Evolutionary conservation across 192 early-diverging fungal genomes (phyloP), one percentile per base, ranked within the genome.

Genomic region (Podila minutissima): DNA sequence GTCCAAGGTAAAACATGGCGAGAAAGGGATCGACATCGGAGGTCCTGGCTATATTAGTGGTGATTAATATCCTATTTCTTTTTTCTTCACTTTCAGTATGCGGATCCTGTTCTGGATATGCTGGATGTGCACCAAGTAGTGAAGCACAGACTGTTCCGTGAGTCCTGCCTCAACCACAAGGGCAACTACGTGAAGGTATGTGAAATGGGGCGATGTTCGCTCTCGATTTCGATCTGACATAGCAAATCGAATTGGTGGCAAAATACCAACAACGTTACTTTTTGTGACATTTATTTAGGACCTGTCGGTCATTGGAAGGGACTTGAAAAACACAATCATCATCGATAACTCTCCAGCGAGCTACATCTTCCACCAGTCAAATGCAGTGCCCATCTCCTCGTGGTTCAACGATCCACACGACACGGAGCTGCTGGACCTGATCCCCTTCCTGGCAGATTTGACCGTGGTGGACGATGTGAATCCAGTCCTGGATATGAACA

Each of bases 371-470:
- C 98, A 99, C 74, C 93, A 93, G 20, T 89, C 92, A 46, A 99
- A 99, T 84, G 98, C 98, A 51, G 94, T 99, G 19, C 96, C 96
- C 2, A 93, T 99, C 60, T 94, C 95, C 37, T 91, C 92, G 24
- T 99, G 98, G 98, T 96, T 98, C 75, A 95, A 97, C 83, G 97
- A 99, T 82, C 93, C 93, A 20, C 94, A 96, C 74, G 98, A 98
- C 78, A 96, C 95, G 13, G 98, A 98, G 86, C 83, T 99, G 70
- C 86, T 93, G 65, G 97, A 99, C 81, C 88, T 99, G 63, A 93
- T 98, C 58, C 95, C 95, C 31, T 98, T 99, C 84, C 83, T 99
- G 63, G 94, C 94, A 71, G 97, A 99, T 70, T 78, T 99, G 72
- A 95, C 93, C 32, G 78, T 82, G 24, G 94, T 97, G 19, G 94